Evolutionary conservation across 1,284 basidiomycete species (phyloP).

Genomic region (Trichosporon sp.): DNA sequence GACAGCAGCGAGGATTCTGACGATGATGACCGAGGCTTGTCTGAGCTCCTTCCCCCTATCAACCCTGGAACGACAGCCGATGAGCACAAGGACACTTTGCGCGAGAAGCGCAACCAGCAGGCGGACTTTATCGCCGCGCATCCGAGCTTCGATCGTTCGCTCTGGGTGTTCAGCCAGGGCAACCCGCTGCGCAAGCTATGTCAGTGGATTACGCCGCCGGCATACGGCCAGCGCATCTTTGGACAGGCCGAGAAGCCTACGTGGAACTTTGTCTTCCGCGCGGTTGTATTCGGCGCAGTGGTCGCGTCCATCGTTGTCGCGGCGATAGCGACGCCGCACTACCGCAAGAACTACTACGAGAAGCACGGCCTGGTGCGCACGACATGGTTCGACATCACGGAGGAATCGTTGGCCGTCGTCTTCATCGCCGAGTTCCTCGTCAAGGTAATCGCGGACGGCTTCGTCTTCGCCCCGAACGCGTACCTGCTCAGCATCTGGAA

Average conservation of each 20-base stretch:
- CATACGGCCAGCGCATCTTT: conserved; percentile 77
- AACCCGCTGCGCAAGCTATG: conserved; percentile 69
- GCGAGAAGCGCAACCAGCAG: conserved; percentile 72
- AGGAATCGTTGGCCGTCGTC: conserved; percentile 66
- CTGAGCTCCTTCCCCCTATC: conserved; percentile 38
- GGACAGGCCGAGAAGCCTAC: conserved; percentile 63
- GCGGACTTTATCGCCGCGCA: conserved; percentile 84
- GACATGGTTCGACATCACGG: conserved; percentile 85
- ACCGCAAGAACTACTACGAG: conserved; percentile 69
- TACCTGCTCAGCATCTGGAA: conserved; percentile 93
- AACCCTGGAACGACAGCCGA: conserved; percentile 31
- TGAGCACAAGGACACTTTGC: conserved; percentile 54
- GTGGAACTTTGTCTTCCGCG: conserved; percentile 68
- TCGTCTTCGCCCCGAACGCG: conserved; percentile 87
- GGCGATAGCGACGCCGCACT: conserved; percentile 76
- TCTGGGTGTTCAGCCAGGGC: conserved; percentile 83
- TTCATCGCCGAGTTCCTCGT: conserved; percentile 81
- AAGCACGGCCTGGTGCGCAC: conserved; percentile 58
- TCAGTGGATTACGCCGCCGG: conserved; percentile 76
- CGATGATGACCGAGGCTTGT: conserved; percentile 40
- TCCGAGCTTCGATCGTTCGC: conserved; percentile 83
- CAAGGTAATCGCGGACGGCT: conserved; percentile 86
- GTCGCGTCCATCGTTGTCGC: conserved; percentile 80
- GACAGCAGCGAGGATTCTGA: conserved; percentile 21
- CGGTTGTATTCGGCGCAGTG: conserved; percentile 69